phyloP scores from a whole-genome alignment of 106 monocot species.

The Apostasia shenzhenica region DNA sequence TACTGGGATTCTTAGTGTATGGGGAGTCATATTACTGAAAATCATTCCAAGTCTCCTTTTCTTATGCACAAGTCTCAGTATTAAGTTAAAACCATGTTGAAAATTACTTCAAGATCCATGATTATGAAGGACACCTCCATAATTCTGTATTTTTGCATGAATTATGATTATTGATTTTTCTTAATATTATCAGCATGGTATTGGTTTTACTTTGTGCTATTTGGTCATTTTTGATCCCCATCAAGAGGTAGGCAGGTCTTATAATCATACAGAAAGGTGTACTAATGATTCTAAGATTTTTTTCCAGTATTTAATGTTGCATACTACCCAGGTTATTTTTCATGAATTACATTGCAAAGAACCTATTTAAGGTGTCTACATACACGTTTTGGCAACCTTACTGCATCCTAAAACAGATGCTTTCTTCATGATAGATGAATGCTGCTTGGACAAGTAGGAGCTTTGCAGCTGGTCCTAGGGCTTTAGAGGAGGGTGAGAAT shows the following conservation, averaged over 20 bases:
- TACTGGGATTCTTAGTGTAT: no score
- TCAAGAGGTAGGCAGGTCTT: not conserved
- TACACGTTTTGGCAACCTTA: constrained; percentile 9
- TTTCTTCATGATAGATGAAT: constrained; percentile 63
- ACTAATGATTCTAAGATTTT: not conserved
- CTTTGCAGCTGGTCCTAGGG: constrained; percentile 43
- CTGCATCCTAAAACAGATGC: constrained; percentile 32
- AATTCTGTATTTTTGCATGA: not conserved
- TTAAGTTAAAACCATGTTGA: no score
- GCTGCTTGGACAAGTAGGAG: constrained; percentile 53
- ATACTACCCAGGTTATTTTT: constrained; percentile 19
- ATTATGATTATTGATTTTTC: not conserved
- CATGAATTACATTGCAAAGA: constrained; percentile 13
- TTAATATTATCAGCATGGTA: not conserved
- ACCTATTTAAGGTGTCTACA: constrained; percentile 27
- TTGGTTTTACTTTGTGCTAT: not conserved
- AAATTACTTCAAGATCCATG: no score
- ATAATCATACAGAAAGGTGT: not conserved
- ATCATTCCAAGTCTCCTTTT: no score
- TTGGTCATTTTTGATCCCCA: not conserved
- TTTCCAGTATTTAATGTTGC: not conserved
- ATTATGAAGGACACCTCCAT: no score
- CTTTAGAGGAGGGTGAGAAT: constrained; percentile 47
- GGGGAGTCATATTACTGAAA: no score
- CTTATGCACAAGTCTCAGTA: no score